phyloP scores from a whole-genome alignment of 805 yeast species.

The Starmerella bacillaris region DNA sequence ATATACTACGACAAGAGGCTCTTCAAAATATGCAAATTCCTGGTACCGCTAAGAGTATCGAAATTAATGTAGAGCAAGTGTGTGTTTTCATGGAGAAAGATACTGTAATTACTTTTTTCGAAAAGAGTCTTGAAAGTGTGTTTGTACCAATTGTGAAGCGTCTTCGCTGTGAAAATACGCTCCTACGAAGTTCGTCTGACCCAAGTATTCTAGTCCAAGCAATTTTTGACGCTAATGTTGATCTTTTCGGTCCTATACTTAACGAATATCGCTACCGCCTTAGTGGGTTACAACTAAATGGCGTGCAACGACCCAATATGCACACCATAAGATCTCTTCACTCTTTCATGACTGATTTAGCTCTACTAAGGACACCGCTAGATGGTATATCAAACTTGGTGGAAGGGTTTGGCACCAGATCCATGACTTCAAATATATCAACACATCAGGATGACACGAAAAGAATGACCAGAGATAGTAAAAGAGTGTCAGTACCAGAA shows the following conservation, averaged over 20 bases:
- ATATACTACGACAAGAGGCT: constrained; percentile 8
- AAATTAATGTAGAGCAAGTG: constrained; percentile 39
- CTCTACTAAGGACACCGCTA: constrained; percentile 31
- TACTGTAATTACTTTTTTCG: constrained; percentile 39
- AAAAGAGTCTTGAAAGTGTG: constrained; percentile 36
- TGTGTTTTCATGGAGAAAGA: constrained; percentile 32
- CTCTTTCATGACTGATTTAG: constrained; percentile 35
- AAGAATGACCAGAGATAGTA: neutral
- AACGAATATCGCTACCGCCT: constrained; percentile 34
- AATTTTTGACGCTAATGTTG: constrained; percentile 37
- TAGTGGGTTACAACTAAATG: constrained; percentile 35
- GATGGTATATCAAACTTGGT: constrained; percentile 33
- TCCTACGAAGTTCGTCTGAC: constrained; percentile 34
- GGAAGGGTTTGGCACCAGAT: constrained; percentile 25
- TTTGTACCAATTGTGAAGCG: constrained; percentile 36
- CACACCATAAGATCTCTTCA: constrained; percentile 36
- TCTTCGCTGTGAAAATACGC: constrained; percentile 29
- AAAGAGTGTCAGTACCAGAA: neutral
- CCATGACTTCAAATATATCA: constrained; percentile 1
- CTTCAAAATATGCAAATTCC: constrained; percentile 9
- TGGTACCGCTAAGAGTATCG: constrained; percentile 18
- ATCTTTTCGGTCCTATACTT: constrained; percentile 35
- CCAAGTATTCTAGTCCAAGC: constrained; percentile 37
- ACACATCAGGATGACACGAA: constrained; percentile 3
- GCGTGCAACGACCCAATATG: constrained; percentile 33